Base-by-base conservation (phyloP, 1,284 basidiomycete genomes). In the Rhizopogon hawkerae region DNA sequence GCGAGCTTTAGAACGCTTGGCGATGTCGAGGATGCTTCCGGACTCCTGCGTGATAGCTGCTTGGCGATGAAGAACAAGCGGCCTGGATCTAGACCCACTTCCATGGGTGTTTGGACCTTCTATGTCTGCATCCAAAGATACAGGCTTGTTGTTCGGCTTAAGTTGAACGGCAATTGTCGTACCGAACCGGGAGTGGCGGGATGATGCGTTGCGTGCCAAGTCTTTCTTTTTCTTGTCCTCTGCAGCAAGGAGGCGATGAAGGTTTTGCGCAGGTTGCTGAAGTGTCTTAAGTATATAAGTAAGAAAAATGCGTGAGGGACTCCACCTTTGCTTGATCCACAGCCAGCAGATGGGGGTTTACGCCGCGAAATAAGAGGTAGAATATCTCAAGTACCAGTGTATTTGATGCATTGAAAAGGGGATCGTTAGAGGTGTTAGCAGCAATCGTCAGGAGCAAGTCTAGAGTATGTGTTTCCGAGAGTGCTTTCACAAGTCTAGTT, bases 121-220 rank as follows among this genome's bases (percentile, higher is more conserved):
- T 26, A 66, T 50, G 33, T 60, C 65, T 37, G 65, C 63, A 43
- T 60, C 65, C 3, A 52, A 48, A 24, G 52, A 51, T 8, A 52
- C 48, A 37, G 5, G 57, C 38, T 69, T 70, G 63, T 78, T 78
- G 59, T 73, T 75, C 18, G 79, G 64, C 51, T 87, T 81, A 58
- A 83, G 70, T 54, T 76, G 78, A 45, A 96, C 84, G 10, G 85
- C 70, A 54, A 96, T 84, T 2, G 92, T 95, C 0, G 93, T 96
- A 0, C 93, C 93, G 65, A 97, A 97, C 35, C 93, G 81, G 21
- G 91, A 91, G 67, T 97, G 93, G 24, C 93, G 79, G 13, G 90
- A 87, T n/a, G 81, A 75, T 1, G 81, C 75, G 45, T 77, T 77
- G 34, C 82, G 77, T 0, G 78, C 70, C 10, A 78, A 62, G 49